Conservation (phyloP, 2,329 filamentous ascomycete species). For the Colletotrichum ledebouriae region DNA sequence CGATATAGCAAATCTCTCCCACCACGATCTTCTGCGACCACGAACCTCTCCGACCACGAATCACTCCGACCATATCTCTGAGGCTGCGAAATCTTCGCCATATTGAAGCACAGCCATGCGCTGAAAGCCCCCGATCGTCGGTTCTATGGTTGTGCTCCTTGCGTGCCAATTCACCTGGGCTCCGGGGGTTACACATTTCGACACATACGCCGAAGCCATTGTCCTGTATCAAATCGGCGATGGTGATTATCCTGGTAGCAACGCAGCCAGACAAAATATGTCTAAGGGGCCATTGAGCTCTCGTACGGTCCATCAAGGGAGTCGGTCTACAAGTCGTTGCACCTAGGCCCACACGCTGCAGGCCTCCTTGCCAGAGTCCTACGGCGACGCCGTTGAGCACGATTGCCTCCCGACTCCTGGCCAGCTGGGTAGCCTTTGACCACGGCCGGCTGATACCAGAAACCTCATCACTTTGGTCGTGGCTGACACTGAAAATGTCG, state of each 20-base stretch:
- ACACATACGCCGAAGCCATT: not conserved
- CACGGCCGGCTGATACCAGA: not conserved
- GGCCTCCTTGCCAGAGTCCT: not conserved
- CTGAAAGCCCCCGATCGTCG: not conserved
- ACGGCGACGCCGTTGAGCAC: not conserved
- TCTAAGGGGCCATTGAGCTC: not conserved
- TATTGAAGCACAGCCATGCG: not conserved
- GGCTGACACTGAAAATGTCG: not conserved
- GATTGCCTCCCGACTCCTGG: not conserved
- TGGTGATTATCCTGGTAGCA: not conserved
- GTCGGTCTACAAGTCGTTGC: not conserved
- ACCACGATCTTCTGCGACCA: not conserved
- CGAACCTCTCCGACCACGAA: not conserved
- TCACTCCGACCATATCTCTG: not conserved
- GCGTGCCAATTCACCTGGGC: not conserved
- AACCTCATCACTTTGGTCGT: not conserved
- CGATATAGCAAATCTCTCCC: not conserved
- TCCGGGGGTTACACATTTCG: not conserved
- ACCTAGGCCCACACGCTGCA: not conserved
- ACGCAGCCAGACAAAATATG: not conserved
- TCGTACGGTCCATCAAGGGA: too few species aligned
- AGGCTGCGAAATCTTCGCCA: not conserved
- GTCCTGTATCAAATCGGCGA: not conserved
- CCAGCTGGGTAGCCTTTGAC: not conserved
- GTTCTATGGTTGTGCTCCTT: not conserved